phyloP scores from a whole-genome alignment of 2,329 filamentous ascomycete genomes.

The Colletotrichum sp. region DNA sequence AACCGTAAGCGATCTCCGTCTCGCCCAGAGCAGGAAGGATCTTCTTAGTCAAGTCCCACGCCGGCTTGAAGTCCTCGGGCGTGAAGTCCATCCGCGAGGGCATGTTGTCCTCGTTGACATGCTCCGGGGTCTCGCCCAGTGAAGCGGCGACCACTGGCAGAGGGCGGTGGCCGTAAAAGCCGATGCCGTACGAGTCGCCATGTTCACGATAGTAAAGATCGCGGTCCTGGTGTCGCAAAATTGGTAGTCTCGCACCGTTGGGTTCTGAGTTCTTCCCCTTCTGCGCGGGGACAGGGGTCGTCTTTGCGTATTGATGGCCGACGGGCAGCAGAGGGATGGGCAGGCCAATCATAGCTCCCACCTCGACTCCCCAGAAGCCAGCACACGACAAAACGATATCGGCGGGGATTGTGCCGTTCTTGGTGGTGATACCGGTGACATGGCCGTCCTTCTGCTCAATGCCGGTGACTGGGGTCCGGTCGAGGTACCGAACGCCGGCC shows the following conservation, averaged over 20 bases:
- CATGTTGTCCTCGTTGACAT: slow-evolving; percentile 66
- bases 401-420: slow-evolving; percentile 53
- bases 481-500: slow-evolving; percentile 64
- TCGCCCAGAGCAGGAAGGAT: slow-evolving; percentile 58
- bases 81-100: slow-evolving; percentile 68
- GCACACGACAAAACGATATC: slow-evolving; percentile 69
- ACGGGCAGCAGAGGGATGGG: slow-evolving; percentile 64
- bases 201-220: slow-evolving; percentile 71
- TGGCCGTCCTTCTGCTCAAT: slow-evolving; percentile 53
- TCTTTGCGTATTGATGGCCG: slow-evolving; percentile 69
- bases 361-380: slow-evolving; percentile 70
- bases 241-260: slow-evolving; percentile 60
- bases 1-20: slow-evolving; percentile 60
- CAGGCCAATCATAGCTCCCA: slow-evolving; percentile 65
- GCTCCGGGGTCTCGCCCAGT: slow-evolving; percentile 55
- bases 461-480: slow-evolving; percentile 60
- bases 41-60: slow-evolving; percentile 61
- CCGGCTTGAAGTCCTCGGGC: slow-evolving; percentile 62
- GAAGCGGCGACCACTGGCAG: slow-evolving; percentile 63
- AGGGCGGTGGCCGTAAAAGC: slow-evolving; percentile 67
- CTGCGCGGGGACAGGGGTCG: slow-evolving; percentile 53
- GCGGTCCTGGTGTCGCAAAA: slow-evolving; percentile 66
- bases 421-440: slow-evolving; percentile 62
- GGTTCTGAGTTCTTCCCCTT: slow-evolving; percentile 38
- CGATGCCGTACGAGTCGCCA: slow-evolving; percentile 66